Base-by-base conservation (phyloP, 345 rosid genomes). In the Psidium guajava region DNA sequence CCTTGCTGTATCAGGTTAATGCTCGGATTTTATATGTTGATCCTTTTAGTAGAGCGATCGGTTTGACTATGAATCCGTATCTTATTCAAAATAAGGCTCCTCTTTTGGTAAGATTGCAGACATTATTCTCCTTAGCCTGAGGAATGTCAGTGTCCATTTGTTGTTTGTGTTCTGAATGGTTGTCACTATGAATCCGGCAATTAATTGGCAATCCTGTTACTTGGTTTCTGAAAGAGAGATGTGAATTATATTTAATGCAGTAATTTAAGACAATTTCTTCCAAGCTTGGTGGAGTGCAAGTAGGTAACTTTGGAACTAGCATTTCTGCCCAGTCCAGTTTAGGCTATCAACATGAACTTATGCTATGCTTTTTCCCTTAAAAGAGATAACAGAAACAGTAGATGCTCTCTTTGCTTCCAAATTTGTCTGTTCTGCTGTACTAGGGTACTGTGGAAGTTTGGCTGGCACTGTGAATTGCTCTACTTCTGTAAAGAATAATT, bases 21-120 rank as follows among this genome's bases (percentile, higher is more conserved):
- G 98, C 99, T 83, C 94, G 98, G 56, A 93, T 97, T 90, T 88
- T 97, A 85, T 97, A 96, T 89, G 87, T 95, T 32, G 99, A 97
- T 92, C 98, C 98, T 83, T 91, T 94, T 85, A 93, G 96, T 84
- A 94, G 99, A 90, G 99, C 99, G 85, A 89, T 97, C 84, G 98
- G 98, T 86, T 93, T 97, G 95, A 96, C 99, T 56, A 87, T 97
- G 88, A 97, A 95, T 90, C 96, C 93, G 16, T 90, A 94, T 90
- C 96, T 97, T 89, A 88, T 96, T 88, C 93, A 89, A 80, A 94
- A 96, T 87, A 92, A 87, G 86, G 92, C 94, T 87, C 98, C 98
- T 85, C 94, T 95, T 82, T 83, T 88, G 87, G 99, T 97, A 93
- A 90, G 98, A 86, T 49, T 86, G 16, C 40, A 86, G 69, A 40